Conservation (phyloP, 1,284 basidiomycete species). For the Ceratobasidium sp. region DNA sequence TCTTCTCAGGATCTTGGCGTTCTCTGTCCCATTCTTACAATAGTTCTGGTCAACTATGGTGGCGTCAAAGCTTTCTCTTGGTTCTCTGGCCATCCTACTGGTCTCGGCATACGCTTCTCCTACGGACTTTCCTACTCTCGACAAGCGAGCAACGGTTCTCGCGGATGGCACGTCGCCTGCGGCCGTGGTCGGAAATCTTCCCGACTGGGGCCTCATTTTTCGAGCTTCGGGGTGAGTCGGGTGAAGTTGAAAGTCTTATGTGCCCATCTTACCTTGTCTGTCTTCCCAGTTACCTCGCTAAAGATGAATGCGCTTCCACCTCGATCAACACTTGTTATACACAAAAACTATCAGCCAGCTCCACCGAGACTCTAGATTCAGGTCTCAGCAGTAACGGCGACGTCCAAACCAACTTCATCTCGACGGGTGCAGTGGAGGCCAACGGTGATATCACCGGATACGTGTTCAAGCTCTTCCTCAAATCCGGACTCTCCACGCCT, state of each 20-base stretch:
- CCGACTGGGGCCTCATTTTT: slow-evolving; percentile 13
- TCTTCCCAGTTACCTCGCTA: slow-evolving; percentile 11
- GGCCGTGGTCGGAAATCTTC: slow-evolving; percentile 13
- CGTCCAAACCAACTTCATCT: slow-evolving; percentile 29
- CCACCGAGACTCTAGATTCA: slow-evolving; percentile 9
- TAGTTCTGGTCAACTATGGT: slow-evolving; percentile 5
- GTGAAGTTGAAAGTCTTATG: too few relatives aligned
- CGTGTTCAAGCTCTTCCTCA: slow-evolving; percentile 29
- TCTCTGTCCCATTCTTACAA: too few relatives aligned
- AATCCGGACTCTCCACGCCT: not conserved
- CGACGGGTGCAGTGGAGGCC: not conserved
- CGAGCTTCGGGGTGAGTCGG: not conserved
- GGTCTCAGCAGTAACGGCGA: not conserved
- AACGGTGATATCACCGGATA: slow-evolving; percentile 5
- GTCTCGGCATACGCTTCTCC: not conserved
- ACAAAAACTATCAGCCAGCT: slow-evolving; percentile 15
- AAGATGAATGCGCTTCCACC: slow-evolving; percentile 9
- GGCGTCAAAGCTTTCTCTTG: not conserved
- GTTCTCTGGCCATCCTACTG: not conserved
- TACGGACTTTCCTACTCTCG: not conserved
- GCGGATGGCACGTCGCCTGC: not conserved
- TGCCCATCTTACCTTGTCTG: too few relatives aligned
- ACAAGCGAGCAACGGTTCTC: slow-evolving; percentile 10
- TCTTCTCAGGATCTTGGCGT: too few relatives aligned
- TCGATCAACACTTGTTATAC: slow-evolving; percentile 27